Evolutionary conservation across 257 asterid species (phyloP), one percentile per base, ranked within the genome.

Genomic region (Pogostemon cablin): DNA sequence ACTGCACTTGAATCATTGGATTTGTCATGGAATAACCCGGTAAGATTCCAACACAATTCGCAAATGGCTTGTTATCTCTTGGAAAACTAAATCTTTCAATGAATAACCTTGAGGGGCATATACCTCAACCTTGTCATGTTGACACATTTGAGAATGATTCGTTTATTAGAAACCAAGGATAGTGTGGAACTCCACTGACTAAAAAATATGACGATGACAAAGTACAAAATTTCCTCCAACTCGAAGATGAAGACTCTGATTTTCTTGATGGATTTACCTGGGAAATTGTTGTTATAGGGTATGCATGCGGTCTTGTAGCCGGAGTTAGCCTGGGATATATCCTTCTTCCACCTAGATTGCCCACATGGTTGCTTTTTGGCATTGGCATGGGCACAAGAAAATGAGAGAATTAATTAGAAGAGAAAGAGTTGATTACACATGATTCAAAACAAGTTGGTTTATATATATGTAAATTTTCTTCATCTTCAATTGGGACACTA

Each of bases 101-200:
- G 59, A 53, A 53, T 53, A 53, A 53, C 20, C 59, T 53, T 53
- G 38, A 15, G 4, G 59, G 59, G 37, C 6, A 35, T 9, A 53
- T 53, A 53, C 59, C 59, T 6, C 37, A 53, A 5, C 20, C 59
- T 53, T 35, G 3, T 7, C 59, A 53, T 11, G 15, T 53, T 17
- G 20, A 53, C 20, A 53, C 59, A 3, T 53, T 53, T 53, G 59
- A 53, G 59, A 53, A 53, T 53, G 59, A 53, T 53, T 53, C 37
- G 4, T 53, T 5, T 17, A 10, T 53, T 53, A 37, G 59, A 20
- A 53, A 53, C 3, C 37, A 53, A 53, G 37, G 59, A 4, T 53
- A 15, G 37, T 15, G 35, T 7, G 59, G 59, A 11, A 5, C 20
- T 2, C 59, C 59, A 6, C 20, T 53, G 59, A 53, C 59, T 9